These are phyloP conservation scores for Aureobasidium sp. DNA, from an alignment of 2,329 filamentous ascomycete genomes.

Conservation along the genomic window DNA sequence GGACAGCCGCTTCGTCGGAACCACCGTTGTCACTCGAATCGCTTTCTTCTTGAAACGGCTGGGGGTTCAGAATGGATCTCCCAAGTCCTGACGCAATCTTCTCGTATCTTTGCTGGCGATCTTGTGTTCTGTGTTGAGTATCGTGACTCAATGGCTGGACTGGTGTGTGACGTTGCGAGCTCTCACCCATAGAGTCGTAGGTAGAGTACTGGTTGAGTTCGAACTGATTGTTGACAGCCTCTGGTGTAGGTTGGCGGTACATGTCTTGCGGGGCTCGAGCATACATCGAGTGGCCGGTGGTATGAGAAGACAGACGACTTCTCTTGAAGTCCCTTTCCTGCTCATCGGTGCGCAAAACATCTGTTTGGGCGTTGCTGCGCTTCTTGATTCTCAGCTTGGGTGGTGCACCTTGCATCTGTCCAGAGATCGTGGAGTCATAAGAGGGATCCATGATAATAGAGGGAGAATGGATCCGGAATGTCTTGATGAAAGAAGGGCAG, in stretches of 20 bases:
- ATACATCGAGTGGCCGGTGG: background rate
- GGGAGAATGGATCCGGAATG: background rate
- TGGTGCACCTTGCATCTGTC: background rate
- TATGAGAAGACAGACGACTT: background rate
- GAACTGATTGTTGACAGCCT: background rate
- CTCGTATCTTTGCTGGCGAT: background rate
- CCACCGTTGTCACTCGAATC: background rate
- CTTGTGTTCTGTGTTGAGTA: background rate
- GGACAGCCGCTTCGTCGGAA: background rate
- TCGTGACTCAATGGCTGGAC: background rate
- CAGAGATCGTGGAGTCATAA: background rate
- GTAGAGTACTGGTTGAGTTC: background rate
- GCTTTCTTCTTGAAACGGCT: background rate
- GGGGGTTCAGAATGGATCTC: background rate
- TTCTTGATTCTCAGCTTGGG: background rate
- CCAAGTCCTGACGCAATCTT: background rate
- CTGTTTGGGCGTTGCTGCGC: background rate
- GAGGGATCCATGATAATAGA: background rate
- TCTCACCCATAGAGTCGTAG: background rate
- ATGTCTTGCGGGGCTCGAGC: background rate
- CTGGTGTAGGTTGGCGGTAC: background rate
- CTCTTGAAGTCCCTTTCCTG: background rate
- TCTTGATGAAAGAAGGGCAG: background rate
- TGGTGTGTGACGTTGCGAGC: background rate
- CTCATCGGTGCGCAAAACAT: background rate